Base-by-base conservation (phyloP, 352 stramenopile species). In the Albugo candida region DNA sequence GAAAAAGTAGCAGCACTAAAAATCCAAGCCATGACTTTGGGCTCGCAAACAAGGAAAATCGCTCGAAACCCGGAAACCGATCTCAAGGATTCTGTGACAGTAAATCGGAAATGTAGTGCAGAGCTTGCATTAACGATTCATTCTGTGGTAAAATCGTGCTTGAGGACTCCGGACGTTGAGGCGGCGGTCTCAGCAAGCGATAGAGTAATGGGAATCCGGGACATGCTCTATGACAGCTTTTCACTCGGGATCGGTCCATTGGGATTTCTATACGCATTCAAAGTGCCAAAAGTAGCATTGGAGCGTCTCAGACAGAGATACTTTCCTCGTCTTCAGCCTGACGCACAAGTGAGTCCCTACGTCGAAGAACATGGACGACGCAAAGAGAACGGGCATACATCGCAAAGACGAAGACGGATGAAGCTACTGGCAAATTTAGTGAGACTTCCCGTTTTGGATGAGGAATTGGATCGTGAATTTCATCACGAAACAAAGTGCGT, bases 401-500 rank as follows among this genome's bases (percentile, higher is more conserved):
- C 3, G 24, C 24, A 8, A 8, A 31, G 24, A 31, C 3, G 8
- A 31, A 8, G 3, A 31, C 24, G 24, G 24, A 31, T 31, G 24
- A 8, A 8, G 8, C 24, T 92, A 17, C 65, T 92, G 24, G 63
- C 63, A 11, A 58, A 73, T 4, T 52, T 91, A 14, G 40, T 81
- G 52, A 50, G 75, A 49, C 54, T 92, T 14, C 77, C 73, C 1
- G 51, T 70, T 24, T 60, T 89, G 16, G 81, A 92, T 41, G 72
- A 75, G 19, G 65, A 76, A 13, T 60, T 93, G 3, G 77, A 88
- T 44, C 55, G 42, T 27, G 74, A 67, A 37, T 95, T 91, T 52
- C 75, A 65, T 38, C 85, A 95, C 43, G 86, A 96, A 62, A 92
- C 81, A 21, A 64, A 84, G 1, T 92, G 79, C 48, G 74, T 93